A percentile compares a stretch with the other conserved stretches of the same genome.
phyloP scores from a whole-genome alignment of 495 filamentous ascomycete genomes.

The Pseudotulostoma volvatum region DNA sequence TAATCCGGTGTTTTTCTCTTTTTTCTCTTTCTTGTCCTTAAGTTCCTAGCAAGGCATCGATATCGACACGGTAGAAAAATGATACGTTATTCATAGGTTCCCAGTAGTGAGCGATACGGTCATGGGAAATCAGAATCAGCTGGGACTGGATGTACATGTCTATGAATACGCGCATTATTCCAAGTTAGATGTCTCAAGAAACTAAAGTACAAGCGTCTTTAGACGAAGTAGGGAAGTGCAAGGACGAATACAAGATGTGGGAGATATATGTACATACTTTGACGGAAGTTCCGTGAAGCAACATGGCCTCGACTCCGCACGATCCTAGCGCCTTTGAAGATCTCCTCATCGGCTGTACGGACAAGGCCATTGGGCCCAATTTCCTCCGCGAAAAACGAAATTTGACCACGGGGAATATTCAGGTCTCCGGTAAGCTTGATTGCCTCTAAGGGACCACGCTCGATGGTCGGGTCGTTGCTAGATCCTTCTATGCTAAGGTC shows the following conservation, averaged over 20 bases:
- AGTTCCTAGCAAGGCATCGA: slow-evolving; percentile 28
- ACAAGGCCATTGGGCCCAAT: slow-evolving; percentile 46
- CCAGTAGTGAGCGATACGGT: slow-evolving; percentile 76
- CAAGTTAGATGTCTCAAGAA: not conserved
- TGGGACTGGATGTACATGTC: slow-evolving; percentile 59
- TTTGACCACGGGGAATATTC: slow-evolving; percentile 74
- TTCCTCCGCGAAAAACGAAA: slow-evolving; percentile 63
- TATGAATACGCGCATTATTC: slow-evolving; percentile 12
- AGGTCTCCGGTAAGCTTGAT: slow-evolving; percentile 85
- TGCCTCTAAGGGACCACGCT: slow-evolving; percentile 48
- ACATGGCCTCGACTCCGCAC: slow-evolving; percentile 64
- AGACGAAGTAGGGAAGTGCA: too few relatives aligned
- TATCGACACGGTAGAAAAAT: slow-evolving; percentile 62
- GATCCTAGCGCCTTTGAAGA: slow-evolving; percentile 59
- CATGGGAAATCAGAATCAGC: slow-evolving; percentile 60
- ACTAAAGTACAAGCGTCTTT: too few relatives aligned
- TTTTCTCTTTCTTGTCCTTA: too few relatives aligned
- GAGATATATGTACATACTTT: slow-evolving; percentile 52
- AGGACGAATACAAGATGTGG: too few relatives aligned
- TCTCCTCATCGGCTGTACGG: slow-evolving; percentile 43
- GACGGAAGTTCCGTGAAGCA: slow-evolving; percentile 48
- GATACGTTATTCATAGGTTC: slow-evolving; percentile 60
- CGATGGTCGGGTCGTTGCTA: slow-evolving; percentile 4
- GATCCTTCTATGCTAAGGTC: not conserved
- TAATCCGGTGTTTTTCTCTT: too few relatives aligned